Evolutionary conservation across 169 alveolate species (phyloP).

Genomic region (Plasmodium inui): DNA sequence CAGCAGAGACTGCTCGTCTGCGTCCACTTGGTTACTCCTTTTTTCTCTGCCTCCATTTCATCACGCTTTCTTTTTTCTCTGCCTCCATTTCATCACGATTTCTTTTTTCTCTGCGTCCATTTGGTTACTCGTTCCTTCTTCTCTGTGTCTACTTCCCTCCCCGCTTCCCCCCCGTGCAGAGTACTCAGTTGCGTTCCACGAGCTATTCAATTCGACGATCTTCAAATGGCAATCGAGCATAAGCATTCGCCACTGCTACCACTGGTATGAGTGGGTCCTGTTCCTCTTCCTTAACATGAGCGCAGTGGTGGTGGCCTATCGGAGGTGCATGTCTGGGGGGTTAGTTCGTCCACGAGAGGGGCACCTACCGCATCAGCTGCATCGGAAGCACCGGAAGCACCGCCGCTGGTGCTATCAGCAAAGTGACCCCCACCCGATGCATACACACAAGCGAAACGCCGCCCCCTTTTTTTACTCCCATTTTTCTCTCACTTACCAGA

Average conservation of each 20-base stretch:
- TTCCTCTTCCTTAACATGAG: not conserved
- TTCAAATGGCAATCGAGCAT: slow-evolving; percentile 15
- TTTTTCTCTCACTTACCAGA: slow-evolving; percentile 4
- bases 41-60: not conserved
- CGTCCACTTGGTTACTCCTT: not conserved
- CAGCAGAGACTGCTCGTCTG: not conserved
- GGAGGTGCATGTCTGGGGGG: slow-evolving; percentile 6
- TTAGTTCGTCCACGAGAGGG: not conserved
- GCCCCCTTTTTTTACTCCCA: not conserved
- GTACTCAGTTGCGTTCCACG: slow-evolving; percentile 22
- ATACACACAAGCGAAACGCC: not conserved
- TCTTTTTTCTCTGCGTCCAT: too few relatives aligned
- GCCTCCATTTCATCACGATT: too few relatives aligned
- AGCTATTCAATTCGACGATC: slow-evolving; percentile 15
- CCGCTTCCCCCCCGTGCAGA: slow-evolving; percentile 14
- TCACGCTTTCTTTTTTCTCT: not conserved
- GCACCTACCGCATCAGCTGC: not conserved
- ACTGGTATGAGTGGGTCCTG: slow-evolving; percentile 38
- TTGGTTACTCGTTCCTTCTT: too few relatives aligned
- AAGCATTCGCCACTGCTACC: slow-evolving; percentile 17
- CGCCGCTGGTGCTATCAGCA: not conserved
- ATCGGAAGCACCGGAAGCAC: not conserved
- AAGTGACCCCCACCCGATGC: not conserved
- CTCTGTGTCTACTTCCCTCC: not conserved
- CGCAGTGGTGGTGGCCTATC: not conserved